Evolutionary conservation across 495 filamentous ascomycete genomes (phyloP).

Genomic region (Apiosordaria backusii): DNA sequence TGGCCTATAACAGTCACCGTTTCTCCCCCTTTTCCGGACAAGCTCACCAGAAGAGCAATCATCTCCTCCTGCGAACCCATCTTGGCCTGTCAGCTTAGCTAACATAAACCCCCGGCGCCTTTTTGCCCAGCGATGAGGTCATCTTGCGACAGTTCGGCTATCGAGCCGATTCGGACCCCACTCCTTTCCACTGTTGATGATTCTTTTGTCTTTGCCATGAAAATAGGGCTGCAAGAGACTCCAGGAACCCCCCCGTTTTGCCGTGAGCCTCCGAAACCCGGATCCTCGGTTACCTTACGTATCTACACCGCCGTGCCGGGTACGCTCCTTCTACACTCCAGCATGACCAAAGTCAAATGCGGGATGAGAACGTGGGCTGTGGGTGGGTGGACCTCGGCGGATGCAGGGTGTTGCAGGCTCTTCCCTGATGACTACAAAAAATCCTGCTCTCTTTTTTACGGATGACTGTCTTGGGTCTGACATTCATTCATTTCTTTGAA

Average conservation of each 20-base stretch:
- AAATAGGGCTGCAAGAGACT: background rate
- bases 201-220: background rate
- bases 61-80: background rate
- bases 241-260: background rate
- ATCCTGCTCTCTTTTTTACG: conserved; percentile 1
- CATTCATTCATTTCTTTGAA: conserved; percentile 1
- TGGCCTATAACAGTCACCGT: background rate
- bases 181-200: conserved; percentile 8
- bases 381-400: conserved; percentile 2
- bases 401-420: background rate
- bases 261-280: background rate
- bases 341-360: background rate
- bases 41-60: background rate
- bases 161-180: background rate
- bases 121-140: conserved; percentile 21
- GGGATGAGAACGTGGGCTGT: background rate
- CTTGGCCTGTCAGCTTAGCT: background rate
- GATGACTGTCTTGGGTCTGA: background rate
- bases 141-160: conserved; percentile 17
- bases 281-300: background rate
- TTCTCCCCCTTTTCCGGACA: conserved; percentile 1
- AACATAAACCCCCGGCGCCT: background rate
- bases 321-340: background rate
- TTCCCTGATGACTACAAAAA: conserved; percentile 12
- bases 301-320: background rate